A percentile compares a stretch with the other conserved stretches of the same genome.
Conservation (phyloP, 352 stramenopile species). For the Pythium sp. region DNA sequence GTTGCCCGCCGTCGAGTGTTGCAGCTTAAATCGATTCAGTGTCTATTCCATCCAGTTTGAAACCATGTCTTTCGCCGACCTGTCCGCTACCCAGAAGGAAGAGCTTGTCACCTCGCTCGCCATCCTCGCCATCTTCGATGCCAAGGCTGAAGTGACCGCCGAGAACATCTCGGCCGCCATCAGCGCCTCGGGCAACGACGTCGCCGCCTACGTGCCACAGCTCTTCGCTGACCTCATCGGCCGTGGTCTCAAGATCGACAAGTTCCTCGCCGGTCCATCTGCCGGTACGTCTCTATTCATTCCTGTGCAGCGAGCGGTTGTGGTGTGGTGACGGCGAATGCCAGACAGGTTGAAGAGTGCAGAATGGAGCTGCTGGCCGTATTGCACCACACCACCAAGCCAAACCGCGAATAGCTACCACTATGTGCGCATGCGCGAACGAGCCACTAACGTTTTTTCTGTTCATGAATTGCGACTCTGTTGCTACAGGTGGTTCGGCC, state of each 20-base stretch:
- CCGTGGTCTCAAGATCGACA: slow-evolving; percentile 82
- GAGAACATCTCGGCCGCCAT: slow-evolving; percentile 77
- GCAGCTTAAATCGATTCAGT: slow-evolving; percentile 89
- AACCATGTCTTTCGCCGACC: slow-evolving; percentile 84
- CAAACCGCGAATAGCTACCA: neutral
- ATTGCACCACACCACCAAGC: neutral
- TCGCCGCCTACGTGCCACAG: slow-evolving; percentile 72
- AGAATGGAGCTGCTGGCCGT: neutral
- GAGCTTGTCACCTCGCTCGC: slow-evolving; percentile 84
- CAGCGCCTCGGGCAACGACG: slow-evolving; percentile 74
- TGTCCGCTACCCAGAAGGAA: slow-evolving; percentile 81
- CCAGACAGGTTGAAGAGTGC: neutral
- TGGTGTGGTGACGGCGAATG: neutral
- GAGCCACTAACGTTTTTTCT: slow-evolving; percentile 1
- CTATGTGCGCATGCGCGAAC: neutral
- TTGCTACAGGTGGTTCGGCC: slow-evolving; percentile 44
- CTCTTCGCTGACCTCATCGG: slow-evolving; percentile 83
- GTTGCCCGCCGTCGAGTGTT: slow-evolving; percentile 26
- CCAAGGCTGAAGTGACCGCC: slow-evolving; percentile 70
- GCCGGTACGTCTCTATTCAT: slow-evolving; percentile 52
- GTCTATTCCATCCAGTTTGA: slow-evolving; percentile 52
- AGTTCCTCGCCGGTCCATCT: slow-evolving; percentile 86
- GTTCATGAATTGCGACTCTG: slow-evolving; percentile 11
- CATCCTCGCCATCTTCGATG: slow-evolving; percentile 76
- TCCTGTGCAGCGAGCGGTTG: neutral